phyloP scores from a whole-genome alignment of 768 basidiomycete species.

The Leccinum boreale region DNA sequence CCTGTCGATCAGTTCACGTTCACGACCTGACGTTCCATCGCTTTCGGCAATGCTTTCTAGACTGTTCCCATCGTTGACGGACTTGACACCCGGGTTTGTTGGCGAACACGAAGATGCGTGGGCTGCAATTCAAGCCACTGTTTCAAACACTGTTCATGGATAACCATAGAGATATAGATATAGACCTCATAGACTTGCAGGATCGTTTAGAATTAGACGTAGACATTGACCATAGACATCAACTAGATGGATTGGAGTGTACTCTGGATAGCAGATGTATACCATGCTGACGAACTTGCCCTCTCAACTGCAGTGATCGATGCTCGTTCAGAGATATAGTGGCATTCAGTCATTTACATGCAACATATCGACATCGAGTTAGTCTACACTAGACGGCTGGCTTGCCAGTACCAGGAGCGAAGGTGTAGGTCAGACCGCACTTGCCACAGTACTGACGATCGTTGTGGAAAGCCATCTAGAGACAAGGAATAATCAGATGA shows the following conservation, averaged over 20 bases:
- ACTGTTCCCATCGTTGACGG: slow-evolving; percentile 39
- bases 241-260: background rate
- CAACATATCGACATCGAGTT: slow-evolving; percentile 6
- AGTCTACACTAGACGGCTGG: slow-evolving; percentile 60
- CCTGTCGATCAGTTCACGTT: slow-evolving; percentile 35
- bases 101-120: slow-evolving; percentile 32
- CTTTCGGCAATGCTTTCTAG: slow-evolving; percentile 31
- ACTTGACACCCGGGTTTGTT: slow-evolving; percentile 34
- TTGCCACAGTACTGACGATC: slow-evolving; percentile 99
- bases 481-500: slow-evolving; percentile 12
- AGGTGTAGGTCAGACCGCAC: slow-evolving; percentile 85
- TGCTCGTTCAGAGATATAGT: background rate
- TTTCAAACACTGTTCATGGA: slow-evolving; percentile 1
- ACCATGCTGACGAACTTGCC: background rate
- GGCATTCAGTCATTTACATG: slow-evolving; percentile 11
- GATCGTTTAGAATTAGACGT: background rate
- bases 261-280: background rate
- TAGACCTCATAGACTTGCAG: slow-evolving; percentile 2
- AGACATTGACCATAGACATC: background rate
- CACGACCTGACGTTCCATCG: slow-evolving; percentile 24
- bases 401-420: slow-evolving; percentile 69
- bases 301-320: background rate
- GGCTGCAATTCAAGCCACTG: slow-evolving; percentile 13
- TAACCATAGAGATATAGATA: background rate
- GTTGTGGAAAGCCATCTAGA: slow-evolving; percentile 96